A percentile compares a stretch with the other conserved stretches of the same genome.
Evolutionary conservation across 805 yeast genomes (phyloP).

Genomic region (Hanseniaspora pseudoguilliermondii): DNA sequence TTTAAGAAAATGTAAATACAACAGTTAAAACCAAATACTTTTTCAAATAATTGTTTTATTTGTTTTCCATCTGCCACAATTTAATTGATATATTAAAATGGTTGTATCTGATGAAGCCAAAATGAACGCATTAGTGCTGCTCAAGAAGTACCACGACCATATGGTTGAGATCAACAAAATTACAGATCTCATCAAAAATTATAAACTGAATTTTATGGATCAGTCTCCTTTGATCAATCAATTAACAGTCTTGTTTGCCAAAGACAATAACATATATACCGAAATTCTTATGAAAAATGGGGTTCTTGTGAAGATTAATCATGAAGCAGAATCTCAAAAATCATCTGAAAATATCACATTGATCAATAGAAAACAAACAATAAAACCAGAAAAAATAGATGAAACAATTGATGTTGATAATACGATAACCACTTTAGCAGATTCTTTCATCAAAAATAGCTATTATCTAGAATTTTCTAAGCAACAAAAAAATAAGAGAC

Average conservation of each 20-base stretch:
- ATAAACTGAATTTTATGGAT: neutral
- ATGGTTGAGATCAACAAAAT: constrained; percentile 1
- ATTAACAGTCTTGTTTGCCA: neutral
- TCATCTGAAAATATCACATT: neutral
- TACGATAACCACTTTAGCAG: neutral
- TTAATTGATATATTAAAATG: neutral
- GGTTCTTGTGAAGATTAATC: neutral
- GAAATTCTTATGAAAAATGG: neutral
- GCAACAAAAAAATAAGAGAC: neutral
- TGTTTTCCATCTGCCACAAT: neutral
- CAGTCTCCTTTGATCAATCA: neutral
- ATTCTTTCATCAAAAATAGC: neutral
- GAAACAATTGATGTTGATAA: neutral
- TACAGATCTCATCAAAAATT: neutral
- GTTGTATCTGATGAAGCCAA: neutral
- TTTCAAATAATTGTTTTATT: neutral
- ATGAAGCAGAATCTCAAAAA: neutral
- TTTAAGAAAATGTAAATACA: neutral
- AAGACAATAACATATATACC: neutral
- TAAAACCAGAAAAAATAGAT: neutral
- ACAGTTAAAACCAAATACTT: neutral
- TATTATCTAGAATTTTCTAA: constrained; percentile 1
- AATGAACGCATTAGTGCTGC: neutral
- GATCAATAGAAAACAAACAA: neutral
- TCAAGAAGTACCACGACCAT: constrained; percentile 4